phyloP scores from a whole-genome alignment of 257 asterid species.

The Verbascum thapsus region DNA sequence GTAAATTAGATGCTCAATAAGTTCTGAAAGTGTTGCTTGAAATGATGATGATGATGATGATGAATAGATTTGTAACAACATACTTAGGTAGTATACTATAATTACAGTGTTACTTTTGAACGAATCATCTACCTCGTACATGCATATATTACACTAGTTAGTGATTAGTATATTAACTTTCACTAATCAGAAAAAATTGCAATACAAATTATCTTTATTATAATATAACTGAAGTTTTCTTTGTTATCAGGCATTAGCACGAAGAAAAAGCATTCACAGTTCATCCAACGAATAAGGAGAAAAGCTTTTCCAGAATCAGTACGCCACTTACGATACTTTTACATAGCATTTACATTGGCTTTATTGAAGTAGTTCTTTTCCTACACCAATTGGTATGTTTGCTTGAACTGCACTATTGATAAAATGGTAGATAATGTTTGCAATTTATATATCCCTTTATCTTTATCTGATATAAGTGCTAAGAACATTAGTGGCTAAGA shows the following conservation, averaged over 20 bases:
- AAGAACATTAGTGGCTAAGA: slow-evolving; percentile 18
- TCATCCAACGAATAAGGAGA: too few relatives aligned
- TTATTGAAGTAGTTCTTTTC: slow-evolving; percentile 3
- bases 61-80: too few relatives aligned
- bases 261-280: not conserved
- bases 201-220: not conserved
- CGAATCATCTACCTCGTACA: too few relatives aligned
- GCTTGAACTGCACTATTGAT: not conserved
- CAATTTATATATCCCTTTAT: not conserved
- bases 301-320: not conserved
- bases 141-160: not conserved
- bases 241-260: not conserved
- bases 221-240: not conserved
- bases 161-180: not conserved
- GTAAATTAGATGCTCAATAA: too few relatives aligned
- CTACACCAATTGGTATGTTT: slow-evolving; percentile 10
- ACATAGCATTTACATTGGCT: slow-evolving; percentile 8
- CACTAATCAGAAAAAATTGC: not conserved
- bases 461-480: slow-evolving; percentile 12
- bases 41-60: too few relatives aligned
- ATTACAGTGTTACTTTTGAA: too few relatives aligned
- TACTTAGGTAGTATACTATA: too few relatives aligned
- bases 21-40: too few relatives aligned
- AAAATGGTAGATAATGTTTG: slow-evolving; percentile 14
- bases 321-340: slow-evolving; percentile 1